These are phyloP conservation scores for Diaporthe citriasiana DNA, from an alignment of 2,329 filamentous ascomycete genomes.

Conservation along the genomic window DNA sequence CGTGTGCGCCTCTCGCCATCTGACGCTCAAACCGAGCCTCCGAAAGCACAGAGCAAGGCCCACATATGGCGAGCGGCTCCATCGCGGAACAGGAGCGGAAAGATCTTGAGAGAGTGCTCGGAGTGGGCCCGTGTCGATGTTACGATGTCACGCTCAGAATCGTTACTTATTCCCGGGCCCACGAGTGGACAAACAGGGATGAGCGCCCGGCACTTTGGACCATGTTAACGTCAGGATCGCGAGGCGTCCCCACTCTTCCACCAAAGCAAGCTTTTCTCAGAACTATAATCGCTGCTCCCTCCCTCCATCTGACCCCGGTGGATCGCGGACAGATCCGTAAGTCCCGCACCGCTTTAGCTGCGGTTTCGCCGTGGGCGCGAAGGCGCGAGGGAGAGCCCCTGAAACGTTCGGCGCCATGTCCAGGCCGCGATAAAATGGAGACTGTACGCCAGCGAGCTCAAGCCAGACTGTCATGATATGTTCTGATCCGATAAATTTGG, in stretches of 20 bases:
- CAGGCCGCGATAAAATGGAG: not conserved
- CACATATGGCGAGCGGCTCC: not conserved
- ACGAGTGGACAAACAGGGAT: conserved; percentile 12
- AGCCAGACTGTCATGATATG: not conserved
- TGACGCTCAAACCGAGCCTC: conserved; percentile 13
- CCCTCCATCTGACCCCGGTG: not conserved
- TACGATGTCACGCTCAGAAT: conserved; percentile 5
- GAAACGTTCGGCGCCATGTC: conserved; percentile 11
- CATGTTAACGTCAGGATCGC: conserved; percentile 19
- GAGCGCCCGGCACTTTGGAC: not conserved
- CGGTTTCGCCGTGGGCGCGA: conserved; percentile 22
- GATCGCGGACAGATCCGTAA: conserved; percentile 15
- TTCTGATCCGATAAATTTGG: not conserved
- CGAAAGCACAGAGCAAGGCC: conserved; percentile 11
- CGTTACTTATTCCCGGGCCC: conserved; percentile 15
- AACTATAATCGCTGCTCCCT: not conserved
- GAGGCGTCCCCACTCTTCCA: conserved; percentile 15
- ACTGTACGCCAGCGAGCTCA: not conserved
- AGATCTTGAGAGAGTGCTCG: not conserved
- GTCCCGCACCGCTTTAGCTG: conserved; percentile 1
- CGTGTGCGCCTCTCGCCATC: conserved; percentile 16
- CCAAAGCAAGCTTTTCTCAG: conserved; percentile 10
- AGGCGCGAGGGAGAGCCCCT: conserved; percentile 23
- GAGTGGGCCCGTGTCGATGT: not conserved
- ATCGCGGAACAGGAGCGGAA: conserved; percentile 17